Evolutionary conservation across 805 yeast species (phyloP), one percentile per base, ranked within the genome.

Genomic region (Ogataea corticis): DNA sequence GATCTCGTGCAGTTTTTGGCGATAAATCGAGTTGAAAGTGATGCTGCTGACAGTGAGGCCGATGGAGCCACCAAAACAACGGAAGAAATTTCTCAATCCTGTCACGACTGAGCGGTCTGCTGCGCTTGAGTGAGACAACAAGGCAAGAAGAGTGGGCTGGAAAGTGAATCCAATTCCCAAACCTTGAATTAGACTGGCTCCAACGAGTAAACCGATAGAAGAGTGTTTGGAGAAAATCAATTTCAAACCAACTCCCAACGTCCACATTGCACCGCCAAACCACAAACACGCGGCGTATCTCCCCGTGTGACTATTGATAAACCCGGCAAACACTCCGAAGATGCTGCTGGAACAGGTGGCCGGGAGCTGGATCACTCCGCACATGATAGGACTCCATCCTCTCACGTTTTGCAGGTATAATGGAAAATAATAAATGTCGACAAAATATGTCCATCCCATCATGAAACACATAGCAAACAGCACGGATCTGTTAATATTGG

Each of bases 61-160:
- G 28, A 76, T 63, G 0, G 82, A 73, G 14, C 82, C 82, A 17
- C 83, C 84, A 51, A 79, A 71, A 14, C 79, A 73, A 41, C 83
- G 64, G 29, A 77, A 52, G 12, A 77, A 77, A 50, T 76, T 77
- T 51, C 83, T 67, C 5, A 79, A 66, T 7, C 79, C 70, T 11
- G 78, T 77, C 9, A 76, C 77, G 5, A 79, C 77, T 0, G 83
- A 79, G 36, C 84, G 57, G 49, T 79, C 83, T 2, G 72, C 61
- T 38, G 71, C 67, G 37, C 55, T 62, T 7, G 79, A 63, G 45
- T 75, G 76, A 1, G 79, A 77, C 54, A 69, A 76, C 30, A 70
- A 68, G 1, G 80, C 81, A 11, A 76, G 74, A 63, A 75, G 65
- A 0, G 76, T 68, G 2, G 79, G 79, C 52, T 75, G 80, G 64